Conservation (phyloP, 495 filamentous ascomycete species). For the Podospora didyma region DNA sequence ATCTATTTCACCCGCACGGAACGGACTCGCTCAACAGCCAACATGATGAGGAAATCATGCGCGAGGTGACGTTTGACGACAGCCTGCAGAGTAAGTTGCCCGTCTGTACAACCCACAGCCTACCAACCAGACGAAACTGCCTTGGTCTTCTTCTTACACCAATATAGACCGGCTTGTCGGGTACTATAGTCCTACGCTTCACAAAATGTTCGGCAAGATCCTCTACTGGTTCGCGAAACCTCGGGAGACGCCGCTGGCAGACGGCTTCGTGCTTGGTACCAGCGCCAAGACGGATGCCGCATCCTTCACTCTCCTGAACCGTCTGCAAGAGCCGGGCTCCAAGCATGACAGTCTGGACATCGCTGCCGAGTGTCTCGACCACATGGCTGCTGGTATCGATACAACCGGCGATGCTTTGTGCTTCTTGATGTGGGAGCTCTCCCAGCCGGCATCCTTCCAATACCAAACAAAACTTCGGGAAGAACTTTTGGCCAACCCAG, state of each 20-base stretch:
- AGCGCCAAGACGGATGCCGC: slow-evolving; percentile 29
- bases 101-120: background rate
- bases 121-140: too few relatives aligned
- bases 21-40: slow-evolving; percentile 48
- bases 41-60: slow-evolving; percentile 57
- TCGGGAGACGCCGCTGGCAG: slow-evolving; percentile 42
- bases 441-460: slow-evolving; percentile 42
- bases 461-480: slow-evolving; percentile 45
- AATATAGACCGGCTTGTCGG: slow-evolving; percentile 39
- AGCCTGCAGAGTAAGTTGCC: slow-evolving; percentile 54
- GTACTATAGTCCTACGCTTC: slow-evolving; percentile 37
- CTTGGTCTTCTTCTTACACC: background rate
- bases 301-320: slow-evolving; percentile 42
- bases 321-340: slow-evolving; percentile 28
- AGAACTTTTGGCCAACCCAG: slow-evolving; percentile 40
- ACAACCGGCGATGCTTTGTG: slow-evolving; percentile 63
- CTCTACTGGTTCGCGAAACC: slow-evolving; percentile 42
- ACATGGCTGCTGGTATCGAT: slow-evolving; percentile 61
- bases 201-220: slow-evolving; percentile 33
- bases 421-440: slow-evolving; percentile 65
- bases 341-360: slow-evolving; percentile 36
- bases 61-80: slow-evolving; percentile 60
- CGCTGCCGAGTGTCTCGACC: slow-evolving; percentile 46
- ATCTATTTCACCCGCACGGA: slow-evolving; percentile 60
- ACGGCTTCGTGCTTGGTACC: slow-evolving; percentile 38